Conservation (phyloP, 2,329 filamentous ascomycete genomes). For the Zasmidium cellare region DNA sequence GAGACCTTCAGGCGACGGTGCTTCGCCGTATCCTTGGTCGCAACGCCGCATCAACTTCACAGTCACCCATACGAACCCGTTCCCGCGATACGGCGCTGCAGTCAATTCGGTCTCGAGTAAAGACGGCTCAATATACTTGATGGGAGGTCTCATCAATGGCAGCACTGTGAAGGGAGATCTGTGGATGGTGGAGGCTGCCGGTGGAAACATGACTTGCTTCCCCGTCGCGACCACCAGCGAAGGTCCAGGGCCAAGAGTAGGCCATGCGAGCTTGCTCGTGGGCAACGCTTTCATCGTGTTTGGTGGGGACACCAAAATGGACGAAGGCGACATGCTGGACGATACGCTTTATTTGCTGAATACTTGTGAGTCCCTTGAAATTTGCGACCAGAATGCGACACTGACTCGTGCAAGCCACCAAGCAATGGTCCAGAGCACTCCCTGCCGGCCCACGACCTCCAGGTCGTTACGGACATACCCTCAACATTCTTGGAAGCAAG, state of each 20-base stretch:
- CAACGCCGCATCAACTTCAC: slow-evolving; percentile 85
- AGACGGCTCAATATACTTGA: slow-evolving; percentile 95
- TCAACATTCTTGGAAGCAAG: slow-evolving; percentile 95
- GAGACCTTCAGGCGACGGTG: slow-evolving; percentile 60
- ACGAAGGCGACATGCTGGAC: slow-evolving; percentile 86
- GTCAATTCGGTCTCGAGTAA: slow-evolving; percentile 92
- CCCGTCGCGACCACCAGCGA: slow-evolving; percentile 89
- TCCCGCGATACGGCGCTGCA: slow-evolving; percentile 94
- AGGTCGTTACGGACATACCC: slow-evolving; percentile 90
- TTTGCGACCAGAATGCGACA: neutral
- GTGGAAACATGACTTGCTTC: slow-evolving; percentile 80
- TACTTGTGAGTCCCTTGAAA: slow-evolving; percentile 70
- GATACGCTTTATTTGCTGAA: slow-evolving; percentile 96
- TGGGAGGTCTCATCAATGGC: slow-evolving; percentile 94
- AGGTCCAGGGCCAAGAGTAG: slow-evolving; percentile 90
- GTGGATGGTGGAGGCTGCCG: slow-evolving; percentile 88
- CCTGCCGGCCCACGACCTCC: slow-evolving; percentile 82
- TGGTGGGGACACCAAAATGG: slow-evolving; percentile 95
- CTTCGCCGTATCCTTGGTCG: slow-evolving; percentile 91
- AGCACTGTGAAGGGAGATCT: slow-evolving; percentile 94
- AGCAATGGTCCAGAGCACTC: slow-evolving; percentile 94
- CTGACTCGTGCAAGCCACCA: slow-evolving; percentile 65
- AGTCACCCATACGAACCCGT: slow-evolving; percentile 78
- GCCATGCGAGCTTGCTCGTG: slow-evolving; percentile 88
- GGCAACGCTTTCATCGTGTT: slow-evolving; percentile 99